Evolutionary conservation across 306 rosid genomes (phyloP), one percentile per base, ranked within the genome.

Genomic region (Fragaria nilgerrensis): DNA sequence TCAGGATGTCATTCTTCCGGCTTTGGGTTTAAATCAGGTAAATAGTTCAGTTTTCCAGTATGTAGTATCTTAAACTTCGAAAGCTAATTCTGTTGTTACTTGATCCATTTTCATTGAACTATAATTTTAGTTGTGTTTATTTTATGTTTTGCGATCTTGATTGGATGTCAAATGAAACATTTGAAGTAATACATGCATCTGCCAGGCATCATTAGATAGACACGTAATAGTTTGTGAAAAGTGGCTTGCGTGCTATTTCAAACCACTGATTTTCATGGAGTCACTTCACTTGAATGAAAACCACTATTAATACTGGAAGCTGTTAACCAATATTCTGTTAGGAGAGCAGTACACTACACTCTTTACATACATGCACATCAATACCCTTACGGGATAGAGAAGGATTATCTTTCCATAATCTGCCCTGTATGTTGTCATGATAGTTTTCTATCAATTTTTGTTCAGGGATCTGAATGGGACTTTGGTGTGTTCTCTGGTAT

Each of bases 381-480:
- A 56, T 22, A 4, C 29, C 32, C 62, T 56, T n/a, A 3, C 12
- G 5, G 5, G 25, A 56, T n/a, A 68, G 55, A 68, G 53, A 43
- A 41, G 7, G 16, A 41, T 58, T 56, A 6, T 20, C 22, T n/a
- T 53, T 19, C 13, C 4, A 49, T 52, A 7, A 20, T 19, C 12
- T 20, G 23, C 12, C 25, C 62, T n/a, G 3, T 56, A 22, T 22
- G 6, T 56, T 5, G 0, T 13, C 0, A 9, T 61, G 37, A 25
- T 48, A 1, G 37, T 37, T 17, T 37, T 50, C 45, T 44, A 55
- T 66, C 48, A 55, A 63, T 72, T 63, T 81, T 56, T 81, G 68
- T 81, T 82, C 93, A 95, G 99, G 97, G 96, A 86, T 84, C 90
- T 45, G 97, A 92, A 75, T 95, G 99, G 97, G 97, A 95, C 88